A percentile compares a stretch with the other conserved stretches of the same genome.
phyloP scores from a whole-genome alignment of 2,329 filamentous ascomycete species.

The Cercospora citrullina region DNA sequence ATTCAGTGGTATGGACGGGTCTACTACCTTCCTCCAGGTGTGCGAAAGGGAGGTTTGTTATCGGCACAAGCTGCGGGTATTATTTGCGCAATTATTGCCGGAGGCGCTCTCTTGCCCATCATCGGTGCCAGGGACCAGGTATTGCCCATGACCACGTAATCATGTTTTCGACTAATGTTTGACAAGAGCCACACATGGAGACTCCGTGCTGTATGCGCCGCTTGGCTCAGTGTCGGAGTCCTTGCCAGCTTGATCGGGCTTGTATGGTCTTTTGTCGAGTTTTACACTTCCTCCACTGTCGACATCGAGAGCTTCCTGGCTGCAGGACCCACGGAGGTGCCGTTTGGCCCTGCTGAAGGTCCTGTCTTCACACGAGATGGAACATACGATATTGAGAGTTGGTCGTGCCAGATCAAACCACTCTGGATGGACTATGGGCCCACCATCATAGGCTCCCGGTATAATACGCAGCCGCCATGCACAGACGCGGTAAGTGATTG shows the following conservation, averaged over 20 bases:
- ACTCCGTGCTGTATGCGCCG: neutral
- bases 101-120: neutral
- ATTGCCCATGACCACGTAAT: no score
- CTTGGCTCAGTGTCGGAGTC: neutral
- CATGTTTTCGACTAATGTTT: neutral
- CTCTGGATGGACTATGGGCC: neutral
- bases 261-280: neutral
- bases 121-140: neutral
- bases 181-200: neutral
- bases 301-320: neutral
- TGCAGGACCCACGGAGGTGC: neutral
- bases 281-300: neutral
- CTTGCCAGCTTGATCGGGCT: neutral
- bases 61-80: neutral
- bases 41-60: neutral
- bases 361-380: neutral
- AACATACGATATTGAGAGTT: neutral
- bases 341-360: neutral
- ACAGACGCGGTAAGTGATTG: neutral
- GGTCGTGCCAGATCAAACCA: slow-evolving; percentile 1
- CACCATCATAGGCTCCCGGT: neutral
- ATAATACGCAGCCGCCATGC: neutral
- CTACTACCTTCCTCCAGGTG: neutral
- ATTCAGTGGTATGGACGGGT: neutral
- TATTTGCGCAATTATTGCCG: neutral